Evolutionary conservation across 345 rosid species (phyloP), one percentile per base, ranked within the genome.

Genomic region (Salix exigua): DNA sequence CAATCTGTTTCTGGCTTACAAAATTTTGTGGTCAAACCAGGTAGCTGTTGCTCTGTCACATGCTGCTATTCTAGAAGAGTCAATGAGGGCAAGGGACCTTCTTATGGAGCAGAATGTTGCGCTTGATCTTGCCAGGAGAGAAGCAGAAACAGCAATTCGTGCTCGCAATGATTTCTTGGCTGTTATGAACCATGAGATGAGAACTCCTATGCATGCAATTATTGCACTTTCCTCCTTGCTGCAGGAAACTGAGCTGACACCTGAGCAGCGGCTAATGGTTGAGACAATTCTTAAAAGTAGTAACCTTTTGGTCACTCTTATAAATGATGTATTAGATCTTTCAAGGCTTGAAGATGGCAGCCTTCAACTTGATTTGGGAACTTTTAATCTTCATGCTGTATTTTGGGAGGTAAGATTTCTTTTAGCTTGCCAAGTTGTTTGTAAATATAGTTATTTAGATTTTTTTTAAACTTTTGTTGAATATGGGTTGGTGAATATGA

Each of bases 161-260:
- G 98, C 99, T 63, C 96, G 97, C 14, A 96, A 96, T 71, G 98
- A 92, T 86, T 96, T 96, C 90, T 79, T 96, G 83, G 98, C 97
- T 38, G 99, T 96, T 72, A 96, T 96, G 99, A 94, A 96, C 84
- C 97, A 96, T 81, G 98, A 96, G 83, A 96, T 96, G 99, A 88
- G 97, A 80, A 96, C 97, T 40, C 99, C 99, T 8, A 96, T 96
- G 99, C 97, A 96, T 79, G 98, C 96, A 7, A 86, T 94, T 78
- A 91, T 96, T 37, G 99, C 99, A 53, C 94, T 96, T 72, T 94
- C 99, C 68, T 94, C 97, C n/a, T 82, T 96, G 78, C 93, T 96
- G 46, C 99, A 89, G 88, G 99, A 96, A 83, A 94, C 99, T 13
- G 92, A 94, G 80, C 79, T 96, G 85, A 91, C 94, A 50, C 92